These are phyloP conservation scores for Polytolypa hystricis DNA, from an alignment of 2,329 filamentous ascomycete species.

Conservation along the genomic window DNA sequence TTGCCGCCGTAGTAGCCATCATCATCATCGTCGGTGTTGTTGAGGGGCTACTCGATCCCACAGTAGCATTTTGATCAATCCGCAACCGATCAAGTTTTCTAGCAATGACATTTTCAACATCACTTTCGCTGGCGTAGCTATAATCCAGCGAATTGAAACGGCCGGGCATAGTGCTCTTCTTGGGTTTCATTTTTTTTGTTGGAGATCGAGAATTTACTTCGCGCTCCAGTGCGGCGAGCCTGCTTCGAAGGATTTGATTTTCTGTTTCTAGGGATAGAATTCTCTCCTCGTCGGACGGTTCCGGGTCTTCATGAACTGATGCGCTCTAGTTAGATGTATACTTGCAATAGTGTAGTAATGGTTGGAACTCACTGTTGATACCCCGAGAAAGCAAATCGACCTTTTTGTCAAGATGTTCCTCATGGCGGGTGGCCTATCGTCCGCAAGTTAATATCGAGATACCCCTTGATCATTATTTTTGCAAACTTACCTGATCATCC, in stretches of 20 bases:
- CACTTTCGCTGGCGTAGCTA: conserved; percentile 26
- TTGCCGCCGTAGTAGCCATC: conserved; percentile 20
- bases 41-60: too few species aligned
- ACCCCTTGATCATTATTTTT: too few species aligned
- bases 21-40: background rate
- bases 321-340: conserved; percentile 2
- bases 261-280: conserved; percentile 58
- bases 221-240: conserved; percentile 53
- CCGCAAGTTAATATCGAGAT: too few species aligned
- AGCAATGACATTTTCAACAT: conserved; percentile 26
- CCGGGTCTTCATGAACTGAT: conserved; percentile 38
- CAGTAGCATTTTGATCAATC: conserved; percentile 21
- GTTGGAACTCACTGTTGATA: conserved; percentile 31
- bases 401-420: conserved; percentile 82
- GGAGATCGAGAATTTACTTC: conserved; percentile 56
- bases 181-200: conserved; percentile 37
- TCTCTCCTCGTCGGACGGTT: conserved; percentile 43
- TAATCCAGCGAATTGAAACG: conserved; percentile 17
- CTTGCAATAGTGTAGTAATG: conserved; percentile 18
- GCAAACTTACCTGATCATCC: conserved; percentile 59
- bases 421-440: conserved; percentile 53
- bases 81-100: conserved; percentile 30
- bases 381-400: conserved; percentile 59
- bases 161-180: conserved; percentile 17
- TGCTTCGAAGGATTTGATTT: conserved; percentile 57